Evolutionary conservation across 1,139 yeast species (phyloP).

Genomic region (Saccharomycopsis phalli): DNA sequence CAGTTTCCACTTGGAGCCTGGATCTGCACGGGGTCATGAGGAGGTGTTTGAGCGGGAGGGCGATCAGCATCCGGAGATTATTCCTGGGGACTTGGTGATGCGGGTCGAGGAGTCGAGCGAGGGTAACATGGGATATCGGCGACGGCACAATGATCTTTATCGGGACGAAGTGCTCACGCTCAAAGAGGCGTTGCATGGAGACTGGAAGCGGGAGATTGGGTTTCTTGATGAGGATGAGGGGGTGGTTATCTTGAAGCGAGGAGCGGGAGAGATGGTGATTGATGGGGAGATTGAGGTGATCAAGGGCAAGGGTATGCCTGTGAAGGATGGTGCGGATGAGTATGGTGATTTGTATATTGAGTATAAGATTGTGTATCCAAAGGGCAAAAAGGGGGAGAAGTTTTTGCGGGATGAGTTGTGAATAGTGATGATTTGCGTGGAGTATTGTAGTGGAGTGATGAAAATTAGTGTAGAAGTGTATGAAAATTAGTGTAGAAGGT

Average conservation of each 20-base stretch:
- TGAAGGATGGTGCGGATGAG: constrained; percentile 39
- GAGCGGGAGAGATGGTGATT: constrained; percentile 40
- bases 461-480: too few relatives aligned
- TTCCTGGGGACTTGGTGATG: constrained; percentile 70
- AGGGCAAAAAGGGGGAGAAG: constrained; percentile 22
- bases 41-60: constrained; percentile 68
- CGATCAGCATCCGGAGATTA: constrained; percentile 72
- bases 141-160: constrained; percentile 65
- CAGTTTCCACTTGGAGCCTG: constrained; percentile 59
- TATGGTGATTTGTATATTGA: constrained; percentile 72
- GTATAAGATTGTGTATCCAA: constrained; percentile 50
- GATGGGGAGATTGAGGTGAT: constrained; percentile 67
- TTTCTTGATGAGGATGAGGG: constrained; percentile 55
- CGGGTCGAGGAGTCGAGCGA: constrained; percentile 45
- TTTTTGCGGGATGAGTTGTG: constrained; percentile 14
- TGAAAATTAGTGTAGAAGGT: too few relatives aligned
- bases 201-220: constrained; percentile 62
- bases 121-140: constrained; percentile 73
- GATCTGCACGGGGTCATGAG: constrained; percentile 52
- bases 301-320: constrained; percentile 81
- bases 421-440: not conserved
- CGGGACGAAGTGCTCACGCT: constrained; percentile 71
- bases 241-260: constrained; percentile 40
- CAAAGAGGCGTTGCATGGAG: constrained; percentile 68
- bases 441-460: not conserved